Conservation (phyloP, 345 rosid genomes). For the Acer campestre region DNA sequence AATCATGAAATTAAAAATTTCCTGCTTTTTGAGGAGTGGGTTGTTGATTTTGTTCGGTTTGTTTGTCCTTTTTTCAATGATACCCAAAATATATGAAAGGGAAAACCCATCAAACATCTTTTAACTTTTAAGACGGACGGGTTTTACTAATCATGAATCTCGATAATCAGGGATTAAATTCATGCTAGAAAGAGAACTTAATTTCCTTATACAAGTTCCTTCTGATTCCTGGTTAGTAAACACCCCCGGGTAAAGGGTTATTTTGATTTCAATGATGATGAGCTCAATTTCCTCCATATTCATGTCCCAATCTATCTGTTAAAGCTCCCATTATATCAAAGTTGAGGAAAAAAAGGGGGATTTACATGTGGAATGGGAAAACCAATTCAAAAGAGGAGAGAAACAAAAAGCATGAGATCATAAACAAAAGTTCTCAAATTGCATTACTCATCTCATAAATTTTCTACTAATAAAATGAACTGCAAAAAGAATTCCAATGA, state of each 20-base stretch:
- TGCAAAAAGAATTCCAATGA: slow-evolving; percentile 64
- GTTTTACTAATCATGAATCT: too few relatives aligned
- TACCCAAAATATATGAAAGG: not conserved
- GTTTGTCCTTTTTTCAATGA: not conserved
- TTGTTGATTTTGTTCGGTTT: not conserved
- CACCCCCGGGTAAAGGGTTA: too few relatives aligned
- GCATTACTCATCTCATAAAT: slow-evolving; percentile 42
- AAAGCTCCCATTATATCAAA: not conserved
- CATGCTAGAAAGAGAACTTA: too few relatives aligned
- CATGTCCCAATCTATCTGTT: not conserved
- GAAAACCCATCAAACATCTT: not conserved
- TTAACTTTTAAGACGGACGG: not conserved
- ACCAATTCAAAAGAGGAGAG: not conserved
- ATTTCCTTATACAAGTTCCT: too few relatives aligned
- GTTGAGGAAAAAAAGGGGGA: too few relatives aligned
- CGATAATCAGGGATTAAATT: too few relatives aligned
- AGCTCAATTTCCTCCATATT: not conserved
- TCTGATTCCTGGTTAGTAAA: too few relatives aligned
- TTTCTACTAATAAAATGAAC: slow-evolving; percentile 49
- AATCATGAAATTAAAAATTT: not conserved
- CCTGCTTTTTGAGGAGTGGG: not conserved
- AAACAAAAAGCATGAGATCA: not conserved
- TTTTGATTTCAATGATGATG: not conserved
- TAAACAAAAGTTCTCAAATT: slow-evolving; percentile 27
- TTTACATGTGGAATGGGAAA: not conserved